Evolutionary conservation across 2,329 filamentous ascomycete species (phyloP).

Genomic region (Aspergillus sp.): DNA sequence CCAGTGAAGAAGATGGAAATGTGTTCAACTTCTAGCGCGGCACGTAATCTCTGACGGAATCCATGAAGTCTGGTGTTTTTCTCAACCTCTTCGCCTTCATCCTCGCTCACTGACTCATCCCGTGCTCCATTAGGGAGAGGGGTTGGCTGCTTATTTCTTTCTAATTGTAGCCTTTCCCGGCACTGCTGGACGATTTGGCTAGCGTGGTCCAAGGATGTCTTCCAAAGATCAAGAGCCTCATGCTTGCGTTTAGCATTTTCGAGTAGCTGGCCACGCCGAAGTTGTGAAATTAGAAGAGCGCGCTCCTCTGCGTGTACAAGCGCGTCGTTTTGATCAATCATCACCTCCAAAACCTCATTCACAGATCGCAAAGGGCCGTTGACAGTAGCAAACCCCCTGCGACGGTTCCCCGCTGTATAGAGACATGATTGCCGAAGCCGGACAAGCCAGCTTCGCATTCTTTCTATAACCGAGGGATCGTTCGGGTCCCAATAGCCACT

Average conservation of each 20-base stretch:
- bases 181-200: constrained; percentile 58
- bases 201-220: constrained; percentile 54
- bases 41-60: constrained; percentile 66
- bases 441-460: constrained; percentile 77
- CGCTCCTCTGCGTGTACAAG: constrained; percentile 69
- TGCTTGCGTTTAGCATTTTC: constrained; percentile 70
- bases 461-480: constrained; percentile 57
- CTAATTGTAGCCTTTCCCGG: constrained; percentile 59
- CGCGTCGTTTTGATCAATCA: constrained; percentile 83
- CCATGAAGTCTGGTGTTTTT: constrained; percentile 54
- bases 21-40: constrained; percentile 76
- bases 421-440: constrained; percentile 78
- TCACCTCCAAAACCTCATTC: constrained; percentile 80
- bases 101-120: constrained; percentile 32
- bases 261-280: constrained; percentile 73
- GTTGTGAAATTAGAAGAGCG: constrained; percentile 59
- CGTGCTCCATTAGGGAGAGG: constrained; percentile 23
- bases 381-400: constrained; percentile 62
- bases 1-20: constrained; percentile 81
- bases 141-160: constrained; percentile 34
- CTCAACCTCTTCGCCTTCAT: constrained; percentile 40
- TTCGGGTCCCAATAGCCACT: constrained; percentile 65
- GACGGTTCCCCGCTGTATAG: constrained; percentile 71
- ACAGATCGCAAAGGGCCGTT: constrained; percentile 74
- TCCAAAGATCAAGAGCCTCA: constrained; percentile 71